These are phyloP conservation scores for Spergularia azorica DNA, from an alignment of 179 eudicot genomes.

Conservation along the genomic window DNA sequence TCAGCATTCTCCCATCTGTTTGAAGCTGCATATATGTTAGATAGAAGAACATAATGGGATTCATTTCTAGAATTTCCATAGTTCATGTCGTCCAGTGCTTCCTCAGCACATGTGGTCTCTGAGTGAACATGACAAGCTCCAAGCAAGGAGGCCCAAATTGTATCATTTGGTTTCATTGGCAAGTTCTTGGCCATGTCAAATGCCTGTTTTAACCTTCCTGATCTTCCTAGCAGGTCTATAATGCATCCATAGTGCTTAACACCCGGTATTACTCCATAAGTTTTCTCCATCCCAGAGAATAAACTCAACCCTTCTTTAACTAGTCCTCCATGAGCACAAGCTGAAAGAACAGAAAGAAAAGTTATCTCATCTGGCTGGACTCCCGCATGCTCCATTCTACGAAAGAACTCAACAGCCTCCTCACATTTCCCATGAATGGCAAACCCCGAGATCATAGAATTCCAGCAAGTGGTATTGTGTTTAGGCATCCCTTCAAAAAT, in stretches of 20 bases:
- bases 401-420: slow-evolving; percentile 37
- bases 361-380: slow-evolving; percentile 39
- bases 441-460: slow-evolving; percentile 45
- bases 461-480: slow-evolving; percentile 38
- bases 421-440: slow-evolving; percentile 39
- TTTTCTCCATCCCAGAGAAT: slow-evolving; percentile 38
- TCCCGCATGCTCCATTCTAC: slow-evolving; percentile 34
- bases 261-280: slow-evolving; percentile 30
- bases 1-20: slow-evolving; percentile 47
- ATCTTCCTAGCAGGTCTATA: slow-evolving; percentile 46
- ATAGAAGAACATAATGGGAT: slow-evolving; percentile 40
- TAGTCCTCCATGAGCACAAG: slow-evolving; percentile 52
- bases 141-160: slow-evolving; percentile 43
- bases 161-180: slow-evolving; percentile 41
- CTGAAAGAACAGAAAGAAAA: slow-evolving; percentile 41
- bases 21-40: slow-evolving; percentile 49
- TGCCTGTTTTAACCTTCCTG: slow-evolving; percentile 39
- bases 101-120: slow-evolving; percentile 29
- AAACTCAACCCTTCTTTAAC: slow-evolving; percentile 37
- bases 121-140: slow-evolving; percentile 48
- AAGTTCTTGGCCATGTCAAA: slow-evolving; percentile 38
- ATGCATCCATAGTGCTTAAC: slow-evolving; percentile 47
- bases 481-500: slow-evolving; percentile 21
- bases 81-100: slow-evolving; percentile 32
- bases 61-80: slow-evolving; percentile 23